Evolutionary conservation across 1,284 basidiomycete species (phyloP).

Genomic region (Psilocybe mexicana): DNA sequence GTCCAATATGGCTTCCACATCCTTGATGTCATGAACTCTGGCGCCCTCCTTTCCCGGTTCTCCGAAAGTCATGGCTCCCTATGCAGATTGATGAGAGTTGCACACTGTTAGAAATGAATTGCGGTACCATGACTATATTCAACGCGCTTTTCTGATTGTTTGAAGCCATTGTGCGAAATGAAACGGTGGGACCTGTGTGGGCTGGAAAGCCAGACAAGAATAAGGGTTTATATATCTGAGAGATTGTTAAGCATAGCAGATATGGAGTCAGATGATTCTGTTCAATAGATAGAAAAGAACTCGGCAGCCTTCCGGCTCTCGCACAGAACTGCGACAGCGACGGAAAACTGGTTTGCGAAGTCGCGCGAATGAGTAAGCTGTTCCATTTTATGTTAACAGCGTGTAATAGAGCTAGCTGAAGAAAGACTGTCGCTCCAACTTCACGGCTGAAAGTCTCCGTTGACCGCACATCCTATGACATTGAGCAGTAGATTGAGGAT

Average conservation of each 20-base stretch:
- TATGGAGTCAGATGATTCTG: slow-evolving; percentile 2
- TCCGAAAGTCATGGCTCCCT: slow-evolving; percentile 48
- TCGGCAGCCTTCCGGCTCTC: too few species aligned
- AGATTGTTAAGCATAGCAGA: background rate
- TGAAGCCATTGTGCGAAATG: slow-evolving; percentile 11
- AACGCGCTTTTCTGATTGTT: slow-evolving; percentile 36
- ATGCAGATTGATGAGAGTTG: slow-evolving; percentile 17
- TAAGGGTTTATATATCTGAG: background rate
- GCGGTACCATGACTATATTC: slow-evolving; percentile 44
- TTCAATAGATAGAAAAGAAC: background rate
- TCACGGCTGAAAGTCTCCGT: too few species aligned
- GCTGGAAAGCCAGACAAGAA: background rate
- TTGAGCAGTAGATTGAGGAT: too few species aligned
- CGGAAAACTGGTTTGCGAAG: too few species aligned
- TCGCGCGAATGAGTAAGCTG: too few species aligned
- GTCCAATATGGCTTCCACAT: slow-evolving; percentile 54
- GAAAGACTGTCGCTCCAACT: too few species aligned
- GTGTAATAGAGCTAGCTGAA: too few species aligned
- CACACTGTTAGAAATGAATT: background rate
- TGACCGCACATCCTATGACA: too few species aligned
- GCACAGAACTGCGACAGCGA: too few species aligned
- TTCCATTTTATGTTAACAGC: too few species aligned
- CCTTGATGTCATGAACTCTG: slow-evolving; percentile 52
- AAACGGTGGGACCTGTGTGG: background rate
- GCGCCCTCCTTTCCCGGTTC: slow-evolving; percentile 42